Evolutionary conservation across 768 basidiomycete species (phyloP).

Genomic region (Chalciporus chontae): DNA sequence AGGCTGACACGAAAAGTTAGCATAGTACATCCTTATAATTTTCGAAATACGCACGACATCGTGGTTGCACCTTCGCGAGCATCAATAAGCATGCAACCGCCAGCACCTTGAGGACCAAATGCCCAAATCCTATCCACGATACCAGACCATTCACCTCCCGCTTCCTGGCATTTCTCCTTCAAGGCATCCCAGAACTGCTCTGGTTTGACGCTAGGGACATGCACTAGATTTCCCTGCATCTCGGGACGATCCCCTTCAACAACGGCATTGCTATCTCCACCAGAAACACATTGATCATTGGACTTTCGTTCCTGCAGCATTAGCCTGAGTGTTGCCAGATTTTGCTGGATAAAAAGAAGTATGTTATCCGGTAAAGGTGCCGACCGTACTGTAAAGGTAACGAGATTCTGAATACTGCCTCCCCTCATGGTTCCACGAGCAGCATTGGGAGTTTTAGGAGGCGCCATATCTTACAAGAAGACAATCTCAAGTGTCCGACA

Average conservation of each 20-base stretch:
- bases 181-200: constrained; percentile 82
- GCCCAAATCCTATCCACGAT: constrained; percentile 77
- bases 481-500: constrained; percentile 1
- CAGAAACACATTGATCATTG: constrained; percentile 29
- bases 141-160: constrained; percentile 76
- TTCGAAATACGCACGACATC: constrained; percentile 49
- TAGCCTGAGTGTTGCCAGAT: constrained; percentile 59
- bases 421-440: constrained; percentile 77
- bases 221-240: constrained; percentile 56
- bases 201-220: constrained; percentile 59
- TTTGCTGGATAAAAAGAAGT: constrained; percentile 73
- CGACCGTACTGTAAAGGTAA: constrained; percentile 83
- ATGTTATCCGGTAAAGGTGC: constrained; percentile 71
- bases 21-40: constrained; percentile 4
- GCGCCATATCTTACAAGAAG: constrained; percentile 69
- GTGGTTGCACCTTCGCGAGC: constrained; percentile 42
- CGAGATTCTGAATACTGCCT: constrained; percentile 60
- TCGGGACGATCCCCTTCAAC: constrained; percentile 38
- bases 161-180: constrained; percentile 56
- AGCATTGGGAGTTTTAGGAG: constrained; percentile 68
- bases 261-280: constrained; percentile 10
- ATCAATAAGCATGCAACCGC: constrained; percentile 86
- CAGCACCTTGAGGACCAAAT: constrained; percentile 86
- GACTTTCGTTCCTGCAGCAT: constrained; percentile 50
- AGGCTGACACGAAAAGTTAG: constrained; percentile 38